Evolutionary conservation across 2,329 filamentous ascomycete species (phyloP), one percentile per base, ranked within the genome.

Genomic region (Cercospora beticola): DNA sequence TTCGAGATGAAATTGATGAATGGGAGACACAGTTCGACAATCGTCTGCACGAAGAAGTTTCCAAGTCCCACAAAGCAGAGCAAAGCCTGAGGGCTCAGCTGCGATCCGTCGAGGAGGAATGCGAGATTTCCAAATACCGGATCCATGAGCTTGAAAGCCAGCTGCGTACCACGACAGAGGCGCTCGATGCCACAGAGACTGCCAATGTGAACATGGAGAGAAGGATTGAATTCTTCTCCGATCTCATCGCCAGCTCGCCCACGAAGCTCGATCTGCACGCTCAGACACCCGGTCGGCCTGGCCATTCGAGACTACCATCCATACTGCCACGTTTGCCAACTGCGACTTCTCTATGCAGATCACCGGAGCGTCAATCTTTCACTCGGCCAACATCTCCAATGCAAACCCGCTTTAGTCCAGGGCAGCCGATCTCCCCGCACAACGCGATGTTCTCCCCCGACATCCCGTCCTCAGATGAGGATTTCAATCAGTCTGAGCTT

Each of bases 11-110:
- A 46, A 57, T 81, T 16, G 72, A 73, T 6, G 78, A 77, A 3
- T 81, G 79, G 79, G 79, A 82, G 68, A 70, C 70, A 16, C 75
- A 75, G 30, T 81, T 78, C 66, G 76, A 80, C 16, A 73, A 78
- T 31, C 74, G 78, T 10, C 74, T 81, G 14, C 72, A 76, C 49
- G 77, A 80, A 49, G 73, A 77, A 58, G 67, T 76, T 49, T 73
- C 78, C 46, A 68, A 76, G 57, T 74, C 76, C 43, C 67, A 71
- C 30, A 73, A 73, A 60, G 66, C 77, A 14, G 78, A 79, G 43
- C 66, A 71, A 7, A 70, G 60, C 28, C 68, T 81, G 64, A 74
- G 76, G 40, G 63, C 71, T 6, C 73, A 73, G 9, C 68, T 80
- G 28, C 67, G 74, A 23, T 64, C 62, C 23, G 64, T 80, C 26